A percentile compares a stretch with the other conserved stretches of the same genome.
Conservation (phyloP, 78 protist genomes). For the Speleostelium caveatum region DNA sequence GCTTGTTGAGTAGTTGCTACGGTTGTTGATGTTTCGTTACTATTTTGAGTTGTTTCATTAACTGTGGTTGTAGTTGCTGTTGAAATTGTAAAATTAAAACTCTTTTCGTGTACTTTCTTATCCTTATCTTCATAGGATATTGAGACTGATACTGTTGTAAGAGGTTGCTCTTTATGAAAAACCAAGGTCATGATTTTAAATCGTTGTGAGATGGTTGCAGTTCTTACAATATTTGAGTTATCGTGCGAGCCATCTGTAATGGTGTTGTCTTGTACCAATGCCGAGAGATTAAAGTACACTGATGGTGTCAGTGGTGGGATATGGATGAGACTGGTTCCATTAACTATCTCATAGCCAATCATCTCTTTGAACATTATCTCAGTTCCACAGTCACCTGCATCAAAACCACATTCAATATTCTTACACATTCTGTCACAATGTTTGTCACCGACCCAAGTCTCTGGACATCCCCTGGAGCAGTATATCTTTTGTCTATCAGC, state of each 20-base stretch:
- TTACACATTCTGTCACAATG: constrained; percentile 95
- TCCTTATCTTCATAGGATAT: constrained; percentile 28
- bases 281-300: constrained; percentile 53
- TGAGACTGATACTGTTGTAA: constrained; percentile 10
- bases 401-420: constrained; percentile 88
- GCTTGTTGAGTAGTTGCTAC: neutral
- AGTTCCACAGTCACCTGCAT: constrained; percentile 95
- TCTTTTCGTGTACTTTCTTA: constrained; percentile 2
- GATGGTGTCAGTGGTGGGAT: constrained; percentile 31
- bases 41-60: neutral
- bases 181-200: constrained; percentile 84
- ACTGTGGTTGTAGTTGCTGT: neutral
- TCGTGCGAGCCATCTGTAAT: constrained; percentile 80
- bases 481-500: constrained; percentile 14
- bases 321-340: neutral
- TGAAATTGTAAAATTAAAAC: constrained; percentile 59
- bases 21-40: neutral
- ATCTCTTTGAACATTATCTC: constrained; percentile 49
- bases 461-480: constrained; percentile 93
- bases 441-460: constrained; percentile 95
- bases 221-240: constrained; percentile 68
- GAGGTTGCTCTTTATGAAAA: constrained; percentile 64
- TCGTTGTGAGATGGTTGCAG: constrained; percentile 83
- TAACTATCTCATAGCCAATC: constrained; percentile 52
- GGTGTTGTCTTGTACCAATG: constrained; percentile 37